These are phyloP conservation scores for Mycena galopus DNA, from an alignment of 768 basidiomycete species.

Conservation along the genomic window DNA sequence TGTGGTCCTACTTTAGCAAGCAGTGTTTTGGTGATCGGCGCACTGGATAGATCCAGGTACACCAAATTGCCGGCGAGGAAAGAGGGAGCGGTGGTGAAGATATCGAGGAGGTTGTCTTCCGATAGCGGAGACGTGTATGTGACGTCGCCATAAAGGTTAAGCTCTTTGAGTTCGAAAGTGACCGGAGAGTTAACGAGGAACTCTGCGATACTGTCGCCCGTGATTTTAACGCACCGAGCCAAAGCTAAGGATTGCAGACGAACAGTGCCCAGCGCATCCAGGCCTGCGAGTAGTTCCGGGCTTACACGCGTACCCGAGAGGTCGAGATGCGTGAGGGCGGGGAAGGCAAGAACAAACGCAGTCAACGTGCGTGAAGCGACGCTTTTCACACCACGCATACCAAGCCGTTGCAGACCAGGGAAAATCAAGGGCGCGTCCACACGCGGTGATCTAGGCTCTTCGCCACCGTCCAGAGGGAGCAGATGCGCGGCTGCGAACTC, in stretches of 20 bases:
- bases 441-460: slow-evolving; percentile 68
- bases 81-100: slow-evolving; percentile 83
- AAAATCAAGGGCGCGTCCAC: slow-evolving; percentile 69
- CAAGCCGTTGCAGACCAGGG: slow-evolving; percentile 81
- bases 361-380: slow-evolving; percentile 76
- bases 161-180: slow-evolving; percentile 73
- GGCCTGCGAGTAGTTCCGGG: slow-evolving; percentile 77
- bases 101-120: slow-evolving; percentile 71
- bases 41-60: slow-evolving; percentile 92
- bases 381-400: slow-evolving; percentile 86
- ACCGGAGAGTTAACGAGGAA: slow-evolving; percentile 81
- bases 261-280: slow-evolving; percentile 74
- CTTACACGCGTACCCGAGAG: slow-evolving; percentile 89
- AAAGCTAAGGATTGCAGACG: slow-evolving; percentile 85
- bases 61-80: slow-evolving; percentile 80
- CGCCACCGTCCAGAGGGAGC: slow-evolving; percentile 53
- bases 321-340: slow-evolving; percentile 90
- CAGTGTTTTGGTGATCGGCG: slow-evolving; percentile 74
- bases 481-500: slow-evolving; percentile 85
- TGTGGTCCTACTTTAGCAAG: slow-evolving; percentile 68
- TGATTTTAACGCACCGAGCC: slow-evolving; percentile 87
- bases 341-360: slow-evolving; percentile 85
- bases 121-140: slow-evolving; percentile 84
- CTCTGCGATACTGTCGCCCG: slow-evolving; percentile 79
- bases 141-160: slow-evolving; percentile 91